A percentile compares a stretch with the other conserved stretches of the same genome.
phyloP scores from a whole-genome alignment of 2,329 filamentous ascomycete species.

The Colletotrichum liaoningense region DNA sequence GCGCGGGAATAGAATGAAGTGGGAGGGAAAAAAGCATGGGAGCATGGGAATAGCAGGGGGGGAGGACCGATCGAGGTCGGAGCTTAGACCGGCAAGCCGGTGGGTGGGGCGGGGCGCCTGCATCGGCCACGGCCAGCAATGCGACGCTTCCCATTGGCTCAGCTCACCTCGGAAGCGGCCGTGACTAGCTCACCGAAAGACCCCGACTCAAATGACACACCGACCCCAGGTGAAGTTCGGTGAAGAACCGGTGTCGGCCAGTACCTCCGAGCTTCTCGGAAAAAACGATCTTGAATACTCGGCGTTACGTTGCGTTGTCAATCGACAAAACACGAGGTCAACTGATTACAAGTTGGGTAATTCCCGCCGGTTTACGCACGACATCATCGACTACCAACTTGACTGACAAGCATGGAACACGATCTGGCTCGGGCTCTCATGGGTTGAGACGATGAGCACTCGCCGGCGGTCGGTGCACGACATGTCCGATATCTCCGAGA shows the following conservation, averaged over 20 bases:
- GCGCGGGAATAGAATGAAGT: slow-evolving; percentile 3
- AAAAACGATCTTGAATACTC: background rate
- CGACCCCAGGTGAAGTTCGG: background rate
- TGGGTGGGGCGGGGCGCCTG: background rate
- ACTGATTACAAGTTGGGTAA: background rate
- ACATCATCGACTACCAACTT: background rate
- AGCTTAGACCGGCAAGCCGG: slow-evolving; percentile 7
- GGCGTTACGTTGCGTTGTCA: background rate
- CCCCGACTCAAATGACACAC: background rate
- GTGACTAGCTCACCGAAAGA: background rate
- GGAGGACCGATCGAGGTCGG: slow-evolving; percentile 5
- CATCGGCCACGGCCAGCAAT: slow-evolving; percentile 2
- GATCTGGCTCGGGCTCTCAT: background rate
- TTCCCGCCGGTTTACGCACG: background rate
- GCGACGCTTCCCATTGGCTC: background rate
- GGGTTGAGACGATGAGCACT: background rate
- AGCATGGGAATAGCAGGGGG: background rate
- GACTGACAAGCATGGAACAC: background rate
- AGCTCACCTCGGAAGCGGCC: background rate
- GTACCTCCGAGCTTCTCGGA: slow-evolving; percentile 15
- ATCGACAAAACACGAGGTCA: background rate
- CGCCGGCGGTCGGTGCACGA: background rate
- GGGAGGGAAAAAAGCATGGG: background rate
- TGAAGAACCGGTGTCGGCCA: background rate
- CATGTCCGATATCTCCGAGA: slow-evolving; percentile 21